Evolutionary conservation across 2,329 filamentous ascomycete genomes (phyloP).

Genomic region (Penicillium sumatraense): DNA sequence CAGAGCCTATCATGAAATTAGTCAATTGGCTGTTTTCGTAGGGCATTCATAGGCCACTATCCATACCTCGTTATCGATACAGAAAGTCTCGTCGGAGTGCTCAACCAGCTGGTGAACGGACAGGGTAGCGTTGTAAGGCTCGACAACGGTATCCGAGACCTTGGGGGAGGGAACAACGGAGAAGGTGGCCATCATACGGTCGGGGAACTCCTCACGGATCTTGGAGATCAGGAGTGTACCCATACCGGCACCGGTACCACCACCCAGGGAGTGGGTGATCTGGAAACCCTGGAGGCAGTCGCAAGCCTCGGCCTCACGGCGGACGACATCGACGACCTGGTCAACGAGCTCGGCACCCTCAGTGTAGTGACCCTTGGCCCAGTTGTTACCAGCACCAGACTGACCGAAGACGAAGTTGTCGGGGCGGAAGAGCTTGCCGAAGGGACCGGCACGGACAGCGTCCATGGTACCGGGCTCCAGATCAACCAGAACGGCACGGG

Average conservation of each 20-base stretch:
- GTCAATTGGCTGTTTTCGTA: not conserved
- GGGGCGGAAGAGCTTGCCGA: constrained; percentile 98
- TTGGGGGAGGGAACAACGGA: constrained; percentile 98
- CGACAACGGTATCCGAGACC: constrained; percentile 99
- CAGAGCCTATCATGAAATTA: constrained; percentile 65
- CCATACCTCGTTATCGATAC: constrained; percentile 93
- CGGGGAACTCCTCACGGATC: constrained; percentile 99
- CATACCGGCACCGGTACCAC: constrained; percentile 99
- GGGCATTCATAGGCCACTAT: not conserved
- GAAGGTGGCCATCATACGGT: constrained; percentile 99
- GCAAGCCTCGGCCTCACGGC: constrained; percentile 97
- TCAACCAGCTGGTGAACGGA: constrained; percentile 99
- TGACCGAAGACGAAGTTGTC: constrained; percentile 99
- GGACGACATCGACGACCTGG: constrained; percentile 96
- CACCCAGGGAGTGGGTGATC: constrained; percentile 99
- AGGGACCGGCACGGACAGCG: constrained; percentile 95
- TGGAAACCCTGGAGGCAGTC: constrained; percentile 99
- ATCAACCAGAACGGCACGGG: constrained; percentile 98
- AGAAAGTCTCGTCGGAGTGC: constrained; percentile 99
- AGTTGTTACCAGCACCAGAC: constrained; percentile 99
- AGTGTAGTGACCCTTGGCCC: constrained; percentile 99
- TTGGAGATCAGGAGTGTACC: constrained; percentile 99
- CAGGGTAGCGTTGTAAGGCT: constrained; percentile 99
- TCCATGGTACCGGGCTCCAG: constrained; percentile 99
- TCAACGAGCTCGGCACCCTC: constrained; percentile 99